Evolutionary conservation across 2,329 filamentous ascomycete species (phyloP), one percentile per base, ranked within the genome.

Genomic region (Bipolaris oryzae): DNA sequence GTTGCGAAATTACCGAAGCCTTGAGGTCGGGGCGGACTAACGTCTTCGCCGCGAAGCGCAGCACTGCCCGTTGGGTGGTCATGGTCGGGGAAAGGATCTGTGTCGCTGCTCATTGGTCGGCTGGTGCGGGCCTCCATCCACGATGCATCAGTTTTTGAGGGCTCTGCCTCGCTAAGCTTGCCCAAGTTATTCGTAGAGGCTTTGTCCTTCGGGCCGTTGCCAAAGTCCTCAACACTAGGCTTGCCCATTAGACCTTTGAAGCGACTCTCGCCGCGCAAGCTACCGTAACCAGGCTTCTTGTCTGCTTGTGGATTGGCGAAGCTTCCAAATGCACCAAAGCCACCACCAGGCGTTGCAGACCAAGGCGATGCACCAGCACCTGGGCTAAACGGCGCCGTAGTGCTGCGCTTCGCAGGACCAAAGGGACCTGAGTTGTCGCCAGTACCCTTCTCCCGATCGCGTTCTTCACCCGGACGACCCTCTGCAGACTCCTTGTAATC

Each of bases 191-290:
- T 78, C 55, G 82, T 67, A 10, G 83, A 84, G 18, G 78, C 65
- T 72, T 86, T 88, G 57, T 86, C 83, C 71, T 83, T 85, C 15
- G 82, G 70, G 23, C 75, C 76, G 43, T 69, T 74, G 44, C 78
- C 76, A 23, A 86, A 79, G 57, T 87, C 88, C 58, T 96, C 92
- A 3, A 83, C 79, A 64, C 84, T 89, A 34, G 92, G 89, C 77
- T 93, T 96, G 18, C 87, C 87, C 64, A 96, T 89, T 20, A 96
- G 77, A 70, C 92, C 92, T 64, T 93, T 94, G 69, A 97, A 87
- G 25, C 92, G 88, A 74, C 92, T 96, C 72, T 92, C 91, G 2
- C 90, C 87, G 55, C 89, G 83, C 25, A 85, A 77, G 70, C 85
- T 88, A 25, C 87, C 88, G 68, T 89, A 85, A 9, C 83, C 82